Evolutionary conservation across 371 early-diverging fungal species (phyloP).

Genomic region (Circinella umbellata): DNA sequence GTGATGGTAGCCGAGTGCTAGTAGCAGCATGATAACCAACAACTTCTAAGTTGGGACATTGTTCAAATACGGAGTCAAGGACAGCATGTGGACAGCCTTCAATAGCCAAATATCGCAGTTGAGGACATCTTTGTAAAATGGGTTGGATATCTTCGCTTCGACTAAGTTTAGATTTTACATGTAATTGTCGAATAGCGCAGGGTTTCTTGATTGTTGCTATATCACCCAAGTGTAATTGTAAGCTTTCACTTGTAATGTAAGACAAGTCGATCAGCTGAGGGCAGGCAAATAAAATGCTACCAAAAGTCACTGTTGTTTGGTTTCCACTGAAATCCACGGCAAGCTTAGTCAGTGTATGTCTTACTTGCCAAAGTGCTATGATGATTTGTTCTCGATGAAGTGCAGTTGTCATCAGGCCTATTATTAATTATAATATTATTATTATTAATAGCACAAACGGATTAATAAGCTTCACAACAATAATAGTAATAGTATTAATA

Average conservation of each 20-base stretch:
- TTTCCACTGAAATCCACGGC: conserved; percentile 8
- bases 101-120: background rate
- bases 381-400: background rate
- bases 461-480: background rate
- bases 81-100: conserved; percentile 1
- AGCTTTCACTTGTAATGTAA: background rate
- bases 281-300: background rate
- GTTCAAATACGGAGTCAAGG: conserved; percentile 1
- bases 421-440: background rate
- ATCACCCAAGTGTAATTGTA: background rate
- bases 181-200: background rate
- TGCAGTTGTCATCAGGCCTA: background rate
- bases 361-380: background rate
- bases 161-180: background rate
- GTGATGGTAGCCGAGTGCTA: background rate
- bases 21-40: background rate
- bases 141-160: conserved; percentile 3
- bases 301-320: conserved; percentile 1
- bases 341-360: conserved; percentile 4
- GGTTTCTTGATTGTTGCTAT: background rate
- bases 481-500: too few species aligned
- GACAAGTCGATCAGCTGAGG: conserved; percentile 1
- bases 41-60: background rate
- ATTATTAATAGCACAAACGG: background rate
- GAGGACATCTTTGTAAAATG: background rate